A percentile compares a stretch with the other conserved stretches of the same genome.
Evolutionary conservation across 140 eudicot genomes (phyloP).

Genomic region (Flaveria floridana): DNA sequence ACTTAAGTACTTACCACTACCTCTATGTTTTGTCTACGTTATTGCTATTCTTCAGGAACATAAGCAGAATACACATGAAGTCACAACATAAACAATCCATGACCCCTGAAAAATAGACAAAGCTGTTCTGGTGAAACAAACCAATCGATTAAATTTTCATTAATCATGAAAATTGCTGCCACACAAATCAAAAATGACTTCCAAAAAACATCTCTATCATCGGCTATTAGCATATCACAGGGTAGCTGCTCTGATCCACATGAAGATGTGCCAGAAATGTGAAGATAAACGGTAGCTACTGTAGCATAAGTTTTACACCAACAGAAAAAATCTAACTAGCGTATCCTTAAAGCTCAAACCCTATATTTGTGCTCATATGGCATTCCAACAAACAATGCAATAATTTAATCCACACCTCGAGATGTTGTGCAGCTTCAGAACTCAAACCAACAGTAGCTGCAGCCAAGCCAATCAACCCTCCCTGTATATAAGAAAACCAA

Average conservation of each 20-base stretch:
- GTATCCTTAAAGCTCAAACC: slow-evolving; percentile 7
- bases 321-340: slow-evolving; percentile 14
- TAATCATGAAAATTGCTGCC: neutral
- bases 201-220: slow-evolving; percentile 15
- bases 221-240: slow-evolving; percentile 1
- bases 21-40: slow-evolving; percentile 14
- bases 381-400: slow-evolving; percentile 5
- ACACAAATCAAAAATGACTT: slow-evolving; percentile 8
- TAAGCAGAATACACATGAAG: slow-evolving; percentile 10
- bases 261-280: neutral
- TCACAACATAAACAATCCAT: slow-evolving; percentile 1
- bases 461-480: slow-evolving; percentile 91
- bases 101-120: slow-evolving; percentile 16
- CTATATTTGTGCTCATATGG: neutral
- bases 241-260: neutral
- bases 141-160: neutral
- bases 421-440: slow-evolving; percentile 73
- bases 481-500: slow-evolving; percentile 39
- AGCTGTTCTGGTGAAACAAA: slow-evolving; percentile 5
- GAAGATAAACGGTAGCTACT: neutral
- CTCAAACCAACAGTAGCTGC: slow-evolving; percentile 88
- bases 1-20: neutral
- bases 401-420: slow-evolving; percentile 53
- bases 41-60: neutral
- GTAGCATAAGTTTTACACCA: slow-evolving; percentile 5